phyloP scores from a whole-genome alignment of 2,329 filamentous ascomycete species.

The Fusarium avenaceum region DNA sequence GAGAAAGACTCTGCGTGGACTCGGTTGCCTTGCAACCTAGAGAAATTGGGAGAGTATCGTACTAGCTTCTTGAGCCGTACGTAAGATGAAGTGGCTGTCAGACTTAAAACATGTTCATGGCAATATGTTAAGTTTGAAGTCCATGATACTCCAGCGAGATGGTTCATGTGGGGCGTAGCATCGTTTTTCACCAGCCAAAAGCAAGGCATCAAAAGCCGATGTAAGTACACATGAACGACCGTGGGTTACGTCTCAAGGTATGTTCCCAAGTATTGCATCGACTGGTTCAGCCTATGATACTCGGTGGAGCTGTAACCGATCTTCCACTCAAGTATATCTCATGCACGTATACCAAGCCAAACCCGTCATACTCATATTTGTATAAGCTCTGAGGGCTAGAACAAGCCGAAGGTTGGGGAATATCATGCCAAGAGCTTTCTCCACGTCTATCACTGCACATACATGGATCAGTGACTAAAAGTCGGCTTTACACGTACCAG shows the following conservation, averaged over 20 bases:
- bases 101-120: neutral
- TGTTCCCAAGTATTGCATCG: neutral
- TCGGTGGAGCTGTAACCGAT: neutral
- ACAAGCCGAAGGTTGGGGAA: neutral
- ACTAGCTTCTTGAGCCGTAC: no score
- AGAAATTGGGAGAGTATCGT: no score
- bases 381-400: neutral
- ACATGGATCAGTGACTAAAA: conserved; percentile 4
- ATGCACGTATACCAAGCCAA: neutral
- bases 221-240: conserved; percentile 1
- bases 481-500: neutral
- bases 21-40: no score
- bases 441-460: conserved; percentile 14
- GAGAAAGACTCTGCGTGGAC: no score
- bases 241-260: neutral
- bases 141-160: no score
- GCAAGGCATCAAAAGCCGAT: conserved; percentile 5
- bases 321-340: neutral
- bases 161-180: neutral
- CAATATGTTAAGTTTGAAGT: no score
- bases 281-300: neutral
- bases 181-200: neutral
- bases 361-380: neutral
- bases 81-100: no score
- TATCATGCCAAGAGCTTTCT: conserved; percentile 29